Base-by-base conservation (phyloP, 148 eudicot species). In the Rhododendron kiyosumense region DNA sequence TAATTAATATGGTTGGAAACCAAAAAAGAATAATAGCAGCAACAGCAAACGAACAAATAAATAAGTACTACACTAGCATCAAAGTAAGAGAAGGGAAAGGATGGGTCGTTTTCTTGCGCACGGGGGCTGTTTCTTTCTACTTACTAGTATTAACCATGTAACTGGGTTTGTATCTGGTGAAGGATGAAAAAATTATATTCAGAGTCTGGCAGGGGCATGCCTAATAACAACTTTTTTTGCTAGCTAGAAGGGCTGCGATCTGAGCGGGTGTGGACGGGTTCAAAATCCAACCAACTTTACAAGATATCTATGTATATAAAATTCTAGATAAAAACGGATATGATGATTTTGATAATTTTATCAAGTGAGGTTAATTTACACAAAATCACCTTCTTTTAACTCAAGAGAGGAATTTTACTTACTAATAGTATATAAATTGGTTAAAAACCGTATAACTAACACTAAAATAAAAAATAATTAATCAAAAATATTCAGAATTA, bases 201-300 rank as follows among this genome's bases (percentile, higher is more conserved):
- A 41, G 84, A 69, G 85, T 61, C 76, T 90, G 51, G 13, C 94
- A 79, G 86, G 90, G 92, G 98, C 98, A 95, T 94, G 98, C 98
- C 91, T 84, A 80, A 52, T 84, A 80, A 52, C 87, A 71, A 46
- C 49, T 46, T 46, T 12, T 12, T 46, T 46, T 10, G 11, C 82
- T 88, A 51, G 11, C 82, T 88, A 51, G 15, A 51, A 51, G 54
- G 54, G 54, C 15, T 51, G 17, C 54, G 0, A 51, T 17, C 10
- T 13, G 4, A 17, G 54, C 54, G 17, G 54, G 54, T 51, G 10
- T 3, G 54, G 54, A 10, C 17, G 17, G 17, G 54, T 51, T 59
- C 18, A 2, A n/a, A 59, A 59, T 20, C n/a, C 5, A 10, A 20
- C 65, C 65, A 59, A 59, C 65, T 59, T 59, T n/a, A 59, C 1